phyloP scores from a whole-genome alignment of 148 eudicot genomes.

The Hydrangea macrophylla region DNA sequence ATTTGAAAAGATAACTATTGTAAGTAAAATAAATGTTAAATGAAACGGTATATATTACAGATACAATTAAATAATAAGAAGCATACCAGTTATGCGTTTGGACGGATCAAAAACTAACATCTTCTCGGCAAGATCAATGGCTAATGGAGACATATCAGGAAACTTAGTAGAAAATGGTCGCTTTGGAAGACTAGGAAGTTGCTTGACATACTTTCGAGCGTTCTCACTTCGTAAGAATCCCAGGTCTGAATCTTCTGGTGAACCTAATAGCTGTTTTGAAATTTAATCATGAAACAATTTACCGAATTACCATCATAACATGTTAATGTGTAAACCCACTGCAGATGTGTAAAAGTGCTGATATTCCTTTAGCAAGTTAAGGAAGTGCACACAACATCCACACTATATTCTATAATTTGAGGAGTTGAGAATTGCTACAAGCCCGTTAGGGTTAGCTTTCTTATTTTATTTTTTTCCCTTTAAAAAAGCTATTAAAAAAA shows the following conservation, averaged over 20 bases:
- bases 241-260: slow-evolving; percentile 93
- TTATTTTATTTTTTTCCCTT: too few species aligned
- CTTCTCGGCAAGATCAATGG: slow-evolving; percentile 87
- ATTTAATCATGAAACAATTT: background rate
- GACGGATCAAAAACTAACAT: slow-evolving; percentile 97
- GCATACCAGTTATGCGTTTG: slow-evolving; percentile 86
- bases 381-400: background rate
- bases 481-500: too few species aligned
- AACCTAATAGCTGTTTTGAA: slow-evolving; percentile 62
- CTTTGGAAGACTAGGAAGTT: slow-evolving; percentile 67
- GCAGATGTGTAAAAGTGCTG: background rate
- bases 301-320: background rate
- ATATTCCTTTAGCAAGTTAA: background rate
- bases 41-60: background rate
- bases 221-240: slow-evolving; percentile 86
- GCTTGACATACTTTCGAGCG: slow-evolving; percentile 84
- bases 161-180: slow-evolving; percentile 60
- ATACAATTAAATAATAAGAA: background rate
- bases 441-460: too few species aligned
- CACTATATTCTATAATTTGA: too few species aligned
- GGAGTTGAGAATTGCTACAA: too few species aligned
- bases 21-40: slow-evolving; percentile 7
- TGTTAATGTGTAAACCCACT: background rate
- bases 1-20: slow-evolving; percentile 3
- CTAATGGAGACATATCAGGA: slow-evolving; percentile 69